phyloP scores from a whole-genome alignment of 2,329 filamentous ascomycete species.

The Arachnomyces sp. region DNA sequence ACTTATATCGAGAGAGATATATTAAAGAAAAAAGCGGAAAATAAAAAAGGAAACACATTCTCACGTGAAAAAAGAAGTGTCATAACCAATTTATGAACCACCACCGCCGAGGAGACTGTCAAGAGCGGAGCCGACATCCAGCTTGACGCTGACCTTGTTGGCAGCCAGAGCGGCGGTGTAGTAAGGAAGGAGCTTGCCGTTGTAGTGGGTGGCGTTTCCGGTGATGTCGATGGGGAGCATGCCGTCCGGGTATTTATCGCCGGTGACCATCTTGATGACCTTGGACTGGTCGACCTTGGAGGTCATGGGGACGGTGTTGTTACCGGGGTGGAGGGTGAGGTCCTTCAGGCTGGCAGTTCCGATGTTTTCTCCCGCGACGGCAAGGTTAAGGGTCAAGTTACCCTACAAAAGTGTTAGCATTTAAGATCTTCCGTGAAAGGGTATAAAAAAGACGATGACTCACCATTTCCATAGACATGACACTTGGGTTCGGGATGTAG shows the following conservation, averaged over 20 bases:
- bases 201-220: slow-evolving; percentile 42
- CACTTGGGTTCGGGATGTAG: slow-evolving; percentile 53
- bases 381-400: slow-evolving; percentile 50
- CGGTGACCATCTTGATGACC: slow-evolving; percentile 22
- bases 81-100: not conserved
- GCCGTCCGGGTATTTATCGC: slow-evolving; percentile 36
- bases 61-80: slow-evolving; percentile 4
- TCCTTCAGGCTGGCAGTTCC: slow-evolving; percentile 45
- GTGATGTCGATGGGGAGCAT: slow-evolving; percentile 45
- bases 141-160: slow-evolving; percentile 38
- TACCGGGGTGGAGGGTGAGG: slow-evolving; percentile 47
- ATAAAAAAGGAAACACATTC: no score
- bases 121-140: slow-evolving; percentile 35
- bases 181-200: slow-evolving; percentile 46
- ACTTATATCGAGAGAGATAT: no score
- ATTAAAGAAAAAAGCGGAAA: no score
- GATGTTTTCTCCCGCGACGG: slow-evolving; percentile 40
- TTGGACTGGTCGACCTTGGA: slow-evolving; percentile 40
- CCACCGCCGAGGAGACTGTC: slow-evolving; percentile 1
- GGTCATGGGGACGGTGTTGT: slow-evolving; percentile 46
- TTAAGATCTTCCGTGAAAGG: slow-evolving; percentile 6
- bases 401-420: slow-evolving; percentile 27
- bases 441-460: not conserved
- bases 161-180: slow-evolving; percentile 45
- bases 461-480: slow-evolving; percentile 49